phyloP scores from a whole-genome alignment of 352 stramenopile species.

The Pythium phragmiticola region DNA sequence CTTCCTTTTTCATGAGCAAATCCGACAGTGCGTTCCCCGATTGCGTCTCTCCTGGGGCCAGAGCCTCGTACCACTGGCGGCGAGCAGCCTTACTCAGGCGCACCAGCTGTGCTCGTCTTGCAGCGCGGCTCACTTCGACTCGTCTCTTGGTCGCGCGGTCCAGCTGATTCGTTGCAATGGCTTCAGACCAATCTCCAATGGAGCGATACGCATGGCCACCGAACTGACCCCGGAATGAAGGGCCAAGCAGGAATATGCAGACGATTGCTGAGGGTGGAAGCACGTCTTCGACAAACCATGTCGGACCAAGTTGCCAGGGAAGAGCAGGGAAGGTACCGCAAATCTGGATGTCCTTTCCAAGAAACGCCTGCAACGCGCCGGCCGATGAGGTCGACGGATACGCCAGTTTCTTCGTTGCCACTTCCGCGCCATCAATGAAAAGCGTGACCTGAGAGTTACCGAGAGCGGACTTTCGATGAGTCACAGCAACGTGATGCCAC shows the following conservation, averaged over 20 bases:
- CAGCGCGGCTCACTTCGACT: slow-evolving; percentile 49
- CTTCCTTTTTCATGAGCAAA: slow-evolving; percentile 45
- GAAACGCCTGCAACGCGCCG: slow-evolving; percentile 56
- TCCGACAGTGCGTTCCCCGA: slow-evolving; percentile 17
- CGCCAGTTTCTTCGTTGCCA: slow-evolving; percentile 71
- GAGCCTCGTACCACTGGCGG: slow-evolving; percentile 36
- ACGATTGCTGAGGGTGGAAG: slow-evolving; percentile 41
- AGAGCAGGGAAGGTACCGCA: slow-evolving; percentile 63
- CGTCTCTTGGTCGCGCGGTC: slow-evolving; percentile 52
- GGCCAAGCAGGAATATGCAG: slow-evolving; percentile 68
- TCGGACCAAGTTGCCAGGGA: slow-evolving; percentile 58
- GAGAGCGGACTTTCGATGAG: slow-evolving; percentile 66
- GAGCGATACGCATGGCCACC: slow-evolving; percentile 66
- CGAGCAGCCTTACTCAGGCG: slow-evolving; percentile 46
- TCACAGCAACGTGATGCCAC: slow-evolving; percentile 77
- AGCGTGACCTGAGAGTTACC: slow-evolving; percentile 71
- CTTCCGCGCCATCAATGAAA: slow-evolving; percentile 71
- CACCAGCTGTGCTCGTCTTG: slow-evolving; percentile 46
- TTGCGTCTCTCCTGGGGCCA: slow-evolving; percentile 7
- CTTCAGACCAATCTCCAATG: slow-evolving; percentile 70
- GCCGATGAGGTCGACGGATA: slow-evolving; percentile 52
- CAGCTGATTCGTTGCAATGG: slow-evolving; percentile 53
- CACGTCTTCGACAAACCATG: slow-evolving; percentile 68
- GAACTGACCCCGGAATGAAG: slow-evolving; percentile 57
- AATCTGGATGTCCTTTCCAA: slow-evolving; percentile 76